A percentile compares a stretch with the other conserved stretches of the same genome.
phyloP scores from a whole-genome alignment of 805 yeast genomes.

The Ogataea zsoltii region DNA sequence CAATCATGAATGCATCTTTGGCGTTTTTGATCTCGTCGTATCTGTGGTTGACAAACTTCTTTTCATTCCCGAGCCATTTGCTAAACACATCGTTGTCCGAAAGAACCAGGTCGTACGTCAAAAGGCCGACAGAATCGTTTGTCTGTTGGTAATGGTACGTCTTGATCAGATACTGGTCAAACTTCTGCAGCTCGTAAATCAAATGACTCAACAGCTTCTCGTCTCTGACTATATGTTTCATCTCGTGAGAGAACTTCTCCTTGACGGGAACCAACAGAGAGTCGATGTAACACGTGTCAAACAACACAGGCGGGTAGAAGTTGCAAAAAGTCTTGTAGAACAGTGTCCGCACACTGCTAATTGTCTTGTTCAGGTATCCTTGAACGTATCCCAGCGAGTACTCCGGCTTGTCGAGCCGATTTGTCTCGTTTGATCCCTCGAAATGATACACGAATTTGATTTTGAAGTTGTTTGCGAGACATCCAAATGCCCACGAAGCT shows the following conservation, averaged over 20 bases:
- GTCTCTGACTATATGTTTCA: constrained; percentile 29
- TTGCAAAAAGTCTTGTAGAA: constrained; percentile 32
- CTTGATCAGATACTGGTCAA: constrained; percentile 51
- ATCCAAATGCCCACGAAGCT: constrained; percentile 47
- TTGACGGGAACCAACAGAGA: constrained; percentile 49
- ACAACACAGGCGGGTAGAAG: constrained; percentile 18
- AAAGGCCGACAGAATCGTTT: constrained; percentile 26
- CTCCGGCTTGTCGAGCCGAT: constrained; percentile 67
- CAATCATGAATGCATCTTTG: constrained; percentile 55
- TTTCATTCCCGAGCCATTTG: constrained; percentile 57
- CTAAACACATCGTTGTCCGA: constrained; percentile 33
- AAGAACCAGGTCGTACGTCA: constrained; percentile 33
- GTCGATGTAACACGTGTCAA: constrained; percentile 42
- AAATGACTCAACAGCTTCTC: constrained; percentile 58
- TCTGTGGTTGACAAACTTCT: constrained; percentile 49
- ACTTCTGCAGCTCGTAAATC: constrained; percentile 55
- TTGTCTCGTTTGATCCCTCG: constrained; percentile 56
- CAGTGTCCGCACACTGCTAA: constrained; percentile 29
- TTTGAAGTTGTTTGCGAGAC: constrained; percentile 46
- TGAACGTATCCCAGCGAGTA: constrained; percentile 60
- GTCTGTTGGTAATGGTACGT: constrained; percentile 41
- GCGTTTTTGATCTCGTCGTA: constrained; percentile 52
- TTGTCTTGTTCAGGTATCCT: constrained; percentile 38
- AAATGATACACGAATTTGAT: constrained; percentile 63
- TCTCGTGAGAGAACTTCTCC: constrained; percentile 38